Evolutionary conservation across 345 rosid species (phyloP).

Genomic region (Fremontodendron californicum): DNA sequence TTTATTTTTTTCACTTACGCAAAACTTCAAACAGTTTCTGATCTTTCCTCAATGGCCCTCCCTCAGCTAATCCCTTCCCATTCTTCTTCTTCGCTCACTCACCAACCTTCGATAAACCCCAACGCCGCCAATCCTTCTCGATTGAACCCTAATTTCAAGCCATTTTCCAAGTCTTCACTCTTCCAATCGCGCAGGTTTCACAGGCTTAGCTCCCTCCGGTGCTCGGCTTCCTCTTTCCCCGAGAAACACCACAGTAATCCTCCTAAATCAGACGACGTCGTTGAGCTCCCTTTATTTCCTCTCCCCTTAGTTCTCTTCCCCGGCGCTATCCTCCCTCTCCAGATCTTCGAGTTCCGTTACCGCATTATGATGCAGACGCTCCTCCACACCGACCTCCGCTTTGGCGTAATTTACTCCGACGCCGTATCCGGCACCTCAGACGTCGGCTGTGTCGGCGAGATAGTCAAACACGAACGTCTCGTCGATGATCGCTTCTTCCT

Average conservation of each 20-base stretch:
- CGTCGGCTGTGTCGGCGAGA: conserved; percentile 88
- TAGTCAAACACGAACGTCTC: conserved; percentile 87
- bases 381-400: conserved; percentile 84
- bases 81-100: conserved; percentile 32
- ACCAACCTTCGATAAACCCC: conserved; percentile 35
- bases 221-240: conserved; percentile 59
- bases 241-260: conserved; percentile 48
- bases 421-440: conserved; percentile 59
- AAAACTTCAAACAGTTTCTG: not conserved
- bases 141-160: conserved; percentile 16
- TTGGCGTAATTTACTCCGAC: conserved; percentile 83
- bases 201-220: conserved; percentile 21
- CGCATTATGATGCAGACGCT: conserved; percentile 99
- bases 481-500: conserved; percentile 86
- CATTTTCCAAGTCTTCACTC: conserved; percentile 12
- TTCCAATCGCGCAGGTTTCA: conserved; percentile 17
- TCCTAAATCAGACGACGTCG: conserved; percentile 52
- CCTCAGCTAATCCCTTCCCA: conserved; percentile 54
- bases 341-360: conserved; percentile 96
- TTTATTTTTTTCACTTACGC: not conserved
- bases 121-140: not conserved
- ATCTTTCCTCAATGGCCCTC: conserved; percentile 48
- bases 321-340: conserved; percentile 90
- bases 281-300: conserved; percentile 84
- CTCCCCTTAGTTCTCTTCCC: conserved; percentile 90